Conservation (phyloP, 306 rosid genomes). For the Urtica urens region DNA sequence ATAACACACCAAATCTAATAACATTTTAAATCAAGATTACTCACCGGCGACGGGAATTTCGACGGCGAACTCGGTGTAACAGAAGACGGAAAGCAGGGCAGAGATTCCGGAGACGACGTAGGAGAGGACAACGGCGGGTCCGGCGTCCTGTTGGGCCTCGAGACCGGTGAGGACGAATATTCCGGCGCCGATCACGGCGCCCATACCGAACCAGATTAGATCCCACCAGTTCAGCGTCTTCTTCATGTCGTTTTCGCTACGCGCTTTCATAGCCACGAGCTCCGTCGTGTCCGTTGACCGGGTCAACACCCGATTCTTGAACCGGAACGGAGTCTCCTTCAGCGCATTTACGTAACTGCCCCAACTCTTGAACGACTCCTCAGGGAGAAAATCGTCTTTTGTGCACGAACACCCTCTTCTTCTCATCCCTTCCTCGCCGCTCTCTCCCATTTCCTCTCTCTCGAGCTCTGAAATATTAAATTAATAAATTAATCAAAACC, state of each 20-base stretch:
- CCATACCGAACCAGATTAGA: slow-evolving; percentile 81
- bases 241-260: slow-evolving; percentile 72
- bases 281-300: slow-evolving; percentile 53
- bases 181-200: slow-evolving; percentile 81
- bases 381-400: slow-evolving; percentile 63
- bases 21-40: no score
- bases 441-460: slow-evolving; percentile 1
- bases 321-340: slow-evolving; percentile 38
- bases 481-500: not conserved
- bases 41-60: slow-evolving; percentile 88
- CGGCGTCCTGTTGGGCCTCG: slow-evolving; percentile 31
- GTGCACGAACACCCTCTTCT: slow-evolving; percentile 40
- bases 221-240: slow-evolving; percentile 90
- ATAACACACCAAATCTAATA: no score
- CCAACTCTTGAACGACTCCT: slow-evolving; percentile 69
- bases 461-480: not conserved
- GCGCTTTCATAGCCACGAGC: slow-evolving; percentile 55
- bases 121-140: slow-evolving; percentile 78
- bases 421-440: slow-evolving; percentile 26
- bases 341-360: slow-evolving; percentile 42
- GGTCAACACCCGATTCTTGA: slow-evolving; percentile 38
- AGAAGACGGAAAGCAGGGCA: slow-evolving; percentile 83
- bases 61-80: slow-evolving; percentile 86
- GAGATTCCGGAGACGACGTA: slow-evolving; percentile 70
- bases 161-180: slow-evolving; percentile 82